Evolutionary conservation across 345 rosid genomes (phyloP).

Genomic region (Eucalyptus guilfoylei): DNA sequence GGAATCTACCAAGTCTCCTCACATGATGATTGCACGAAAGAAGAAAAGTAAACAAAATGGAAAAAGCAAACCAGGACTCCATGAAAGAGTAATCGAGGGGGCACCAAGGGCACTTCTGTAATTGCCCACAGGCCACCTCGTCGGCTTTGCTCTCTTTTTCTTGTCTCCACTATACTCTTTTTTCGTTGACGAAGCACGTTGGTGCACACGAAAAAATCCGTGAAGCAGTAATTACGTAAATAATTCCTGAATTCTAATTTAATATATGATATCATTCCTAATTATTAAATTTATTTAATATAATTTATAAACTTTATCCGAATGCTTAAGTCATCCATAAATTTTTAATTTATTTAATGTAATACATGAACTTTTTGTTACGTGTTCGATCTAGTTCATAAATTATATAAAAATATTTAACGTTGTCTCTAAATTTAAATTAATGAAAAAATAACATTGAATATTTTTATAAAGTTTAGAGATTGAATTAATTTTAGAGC

Average conservation of each 20-base stretch:
- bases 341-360: too few relatives aligned
- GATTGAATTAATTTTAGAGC: too few relatives aligned
- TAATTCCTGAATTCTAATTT: too few relatives aligned
- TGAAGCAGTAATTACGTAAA: not conserved
- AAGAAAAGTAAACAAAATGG: not conserved
- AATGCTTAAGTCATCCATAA: accelerated
- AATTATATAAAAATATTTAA: not conserved
- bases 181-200: not conserved
- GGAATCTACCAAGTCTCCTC: not conserved
- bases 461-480: too few relatives aligned
- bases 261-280: accelerated
- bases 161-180: not conserved
- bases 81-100: not conserved
- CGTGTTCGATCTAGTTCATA: accelerated
- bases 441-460: accelerated
- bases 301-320: accelerated
- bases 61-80: not conserved
- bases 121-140: not conserved
- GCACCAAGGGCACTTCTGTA: not conserved
- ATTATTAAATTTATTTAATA: not conserved
- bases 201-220: not conserved
- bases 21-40: not conserved
- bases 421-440: accelerated
- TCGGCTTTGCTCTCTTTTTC: not conserved
- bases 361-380: accelerated